Evolutionary conservation across 768 basidiomycete species (phyloP), one percentile per base, ranked within the genome.

Genomic region (Kwoniella mangroviensis): DNA sequence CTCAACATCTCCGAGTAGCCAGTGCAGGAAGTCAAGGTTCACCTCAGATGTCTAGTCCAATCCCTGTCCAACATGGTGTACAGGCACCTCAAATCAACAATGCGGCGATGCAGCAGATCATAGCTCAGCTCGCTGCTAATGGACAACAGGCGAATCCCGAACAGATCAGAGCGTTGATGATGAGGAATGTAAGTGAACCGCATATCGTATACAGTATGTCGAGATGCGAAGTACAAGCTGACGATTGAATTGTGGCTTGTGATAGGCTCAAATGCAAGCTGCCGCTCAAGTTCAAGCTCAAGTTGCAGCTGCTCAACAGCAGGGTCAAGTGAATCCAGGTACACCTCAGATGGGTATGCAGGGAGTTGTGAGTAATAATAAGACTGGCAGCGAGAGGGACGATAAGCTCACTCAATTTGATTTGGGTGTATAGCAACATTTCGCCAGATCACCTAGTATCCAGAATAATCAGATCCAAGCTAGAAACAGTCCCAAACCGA

Each of bases 141-240:
- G 79, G 79, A 11, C 75, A 75, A 61, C 67, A 71, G 41, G 65
- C 72, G 4, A 80, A 77, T 7, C 72, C 72, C 10, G 79, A 80
- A 58, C 64, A 67, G 34, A 71, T 80, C 24, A 67, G 73, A 54
- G 65, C 72, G 42, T 22, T 70, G 24, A 69, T 75, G 64, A 55
- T 78, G 59, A 26, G 71, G 3, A 72, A 73, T 68, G 77, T 75
- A 24, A 73, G 77, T 75, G 3, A 24, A 9, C 10, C 24, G 5
- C 52, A 7, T 41, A 11, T 22, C 24, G 15, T 34, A 40, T 17
- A 6, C 28, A 26, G 52, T 4, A 6, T 57, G 42, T 43, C 21
- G 11, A 12, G 11, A 55, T 17, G 9, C 28, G 54, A 12, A 41
- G 21, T n/a, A 11, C 65, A 51, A 63, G 68, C 63, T 49, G 40